Conservation (phyloP, 805 yeast species). For the Saturnispora silvae region DNA sequence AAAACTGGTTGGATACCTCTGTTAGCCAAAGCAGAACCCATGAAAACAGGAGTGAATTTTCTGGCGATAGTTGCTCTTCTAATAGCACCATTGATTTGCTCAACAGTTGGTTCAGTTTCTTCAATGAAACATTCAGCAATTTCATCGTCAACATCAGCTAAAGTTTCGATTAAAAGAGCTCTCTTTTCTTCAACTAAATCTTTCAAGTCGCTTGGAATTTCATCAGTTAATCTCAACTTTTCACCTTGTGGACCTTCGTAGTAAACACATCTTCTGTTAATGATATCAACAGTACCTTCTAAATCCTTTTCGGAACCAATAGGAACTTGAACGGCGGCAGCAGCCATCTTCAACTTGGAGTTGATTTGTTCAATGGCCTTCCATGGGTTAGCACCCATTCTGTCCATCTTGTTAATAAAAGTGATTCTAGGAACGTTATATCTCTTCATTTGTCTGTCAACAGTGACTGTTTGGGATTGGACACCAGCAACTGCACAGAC, state of each 20-base stretch:
- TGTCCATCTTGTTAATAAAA: constrained; percentile 95
- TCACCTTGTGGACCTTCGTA: constrained; percentile 92
- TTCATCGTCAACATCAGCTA: constrained; percentile 97
- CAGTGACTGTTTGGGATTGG: constrained; percentile 97
- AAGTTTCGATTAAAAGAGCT: constrained; percentile 72
- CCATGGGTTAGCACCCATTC: constrained; percentile 99
- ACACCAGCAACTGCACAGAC: constrained; percentile 99
- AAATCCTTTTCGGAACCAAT: constrained; percentile 86
- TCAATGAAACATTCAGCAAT: constrained; percentile 89
- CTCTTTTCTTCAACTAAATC: constrained; percentile 88
- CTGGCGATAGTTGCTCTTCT: constrained; percentile 93
- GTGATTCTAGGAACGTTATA: constrained; percentile 95
- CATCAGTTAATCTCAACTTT: constrained; percentile 43
- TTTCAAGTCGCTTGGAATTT: constrained; percentile 68
- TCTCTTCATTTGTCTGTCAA: constrained; percentile 97
- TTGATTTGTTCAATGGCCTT: constrained; percentile 87
- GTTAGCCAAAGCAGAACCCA: constrained; percentile 98
- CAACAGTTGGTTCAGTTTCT: constrained; percentile 76
- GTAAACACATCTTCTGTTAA: constrained; percentile 77
- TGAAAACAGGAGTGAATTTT: constrained; percentile 95
- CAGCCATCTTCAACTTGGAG: constrained; percentile 77
- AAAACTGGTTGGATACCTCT: constrained; percentile 91
- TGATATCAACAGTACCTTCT: constrained; percentile 84
- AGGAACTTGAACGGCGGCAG: constrained; percentile 97
- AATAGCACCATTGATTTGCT: constrained; percentile 80